A percentile compares a stretch with the other conserved stretches of the same genome.
These are phyloP conservation scores for Sphaerobolus stellatus DNA, from an alignment of 1,284 basidiomycete genomes.

Conservation along the genomic window DNA sequence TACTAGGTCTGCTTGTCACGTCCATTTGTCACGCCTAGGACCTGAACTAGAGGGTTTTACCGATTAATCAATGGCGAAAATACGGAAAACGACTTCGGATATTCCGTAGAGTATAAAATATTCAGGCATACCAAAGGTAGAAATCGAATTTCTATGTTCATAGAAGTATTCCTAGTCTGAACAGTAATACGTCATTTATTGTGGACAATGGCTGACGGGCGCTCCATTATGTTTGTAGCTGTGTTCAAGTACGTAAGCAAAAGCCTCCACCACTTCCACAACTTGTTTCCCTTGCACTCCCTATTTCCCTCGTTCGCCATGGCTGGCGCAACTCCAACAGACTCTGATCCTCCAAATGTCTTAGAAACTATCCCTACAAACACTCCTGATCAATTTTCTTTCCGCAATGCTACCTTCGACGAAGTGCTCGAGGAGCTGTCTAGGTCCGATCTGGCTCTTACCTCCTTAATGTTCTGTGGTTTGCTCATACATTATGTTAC, in stretches of 20 bases:
- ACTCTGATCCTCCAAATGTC: not conserved
- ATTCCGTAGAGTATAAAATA: too few species aligned
- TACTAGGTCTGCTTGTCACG: too few species aligned
- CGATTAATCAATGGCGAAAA: not conserved
- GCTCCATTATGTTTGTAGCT: slow-evolving; percentile 15
- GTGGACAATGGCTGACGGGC: not conserved
- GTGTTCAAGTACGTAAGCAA: slow-evolving; percentile 63
- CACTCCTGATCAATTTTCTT: slow-evolving; percentile 15
- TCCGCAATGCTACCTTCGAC: slow-evolving; percentile 24
- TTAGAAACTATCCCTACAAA: slow-evolving; percentile 12
- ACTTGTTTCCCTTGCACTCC: not conserved
- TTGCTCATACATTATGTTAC: not conserved
- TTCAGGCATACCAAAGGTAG: too few species aligned
- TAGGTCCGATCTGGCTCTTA: slow-evolving; percentile 49
- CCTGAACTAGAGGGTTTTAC: not conserved
- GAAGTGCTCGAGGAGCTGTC: slow-evolving; percentile 86
- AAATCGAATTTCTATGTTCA: too few species aligned
- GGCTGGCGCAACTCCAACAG: slow-evolving; percentile 1
- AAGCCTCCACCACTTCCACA: slow-evolving; percentile 54
- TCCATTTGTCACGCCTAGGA: too few species aligned
- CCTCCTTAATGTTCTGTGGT: slow-evolving; percentile 13
- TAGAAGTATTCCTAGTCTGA: too few species aligned
- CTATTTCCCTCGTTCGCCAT: slow-evolving; percentile 2
- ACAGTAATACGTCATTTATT: too few species aligned
- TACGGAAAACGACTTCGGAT: not conserved